Evolutionary conservation across 2,329 filamentous ascomycete species (phyloP).

Genomic region (Sodiomyces alkalinus): DNA sequence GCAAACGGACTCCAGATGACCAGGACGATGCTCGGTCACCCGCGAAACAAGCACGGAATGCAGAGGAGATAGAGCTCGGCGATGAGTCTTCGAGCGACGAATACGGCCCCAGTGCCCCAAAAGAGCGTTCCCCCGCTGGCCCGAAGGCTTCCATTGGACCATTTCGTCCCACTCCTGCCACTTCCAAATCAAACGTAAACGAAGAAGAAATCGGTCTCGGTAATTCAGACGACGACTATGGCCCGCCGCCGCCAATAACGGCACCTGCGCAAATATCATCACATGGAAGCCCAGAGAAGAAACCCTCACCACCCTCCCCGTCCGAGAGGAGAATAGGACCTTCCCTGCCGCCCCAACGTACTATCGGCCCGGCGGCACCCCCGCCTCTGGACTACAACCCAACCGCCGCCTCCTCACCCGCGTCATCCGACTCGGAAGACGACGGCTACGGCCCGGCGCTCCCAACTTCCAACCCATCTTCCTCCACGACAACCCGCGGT

Average conservation of each 20-base stretch:
- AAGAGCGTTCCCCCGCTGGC: constrained; percentile 7
- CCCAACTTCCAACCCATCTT: too few relatives aligned
- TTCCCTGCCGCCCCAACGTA: constrained; percentile 14
- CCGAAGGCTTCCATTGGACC: constrained; percentile 12
- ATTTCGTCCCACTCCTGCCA: constrained; percentile 9
- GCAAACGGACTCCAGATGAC: constrained; percentile 38
- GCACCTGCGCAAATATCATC: constrained; percentile 7
- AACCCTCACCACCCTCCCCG: too few relatives aligned
- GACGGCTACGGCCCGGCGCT: constrained; percentile 45
- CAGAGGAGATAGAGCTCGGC: constrained; percentile 31
- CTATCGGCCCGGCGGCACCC: constrained; percentile 27
- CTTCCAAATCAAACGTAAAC: constrained; percentile 19
- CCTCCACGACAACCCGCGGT: constrained; percentile 21
- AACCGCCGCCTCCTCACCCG: constrained; percentile 15
- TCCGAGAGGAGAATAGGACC: too few relatives aligned
- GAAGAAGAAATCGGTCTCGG: constrained; percentile 25
- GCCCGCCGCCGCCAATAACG: constrained; percentile 8
- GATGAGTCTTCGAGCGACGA: constrained; percentile 24
- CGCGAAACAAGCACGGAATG: constrained; percentile 35
- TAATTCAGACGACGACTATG: constrained; percentile 17
- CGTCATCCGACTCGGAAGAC: constrained; percentile 19
- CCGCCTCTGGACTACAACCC: constrained; percentile 24
- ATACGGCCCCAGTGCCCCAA: constrained; percentile 22
- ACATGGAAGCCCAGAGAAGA: too few relatives aligned
- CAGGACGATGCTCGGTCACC: constrained; percentile 24